These are phyloP conservation scores for Monilinia laxa DNA, from an alignment of 2,329 filamentous ascomycete species.

Conservation along the genomic window DNA sequence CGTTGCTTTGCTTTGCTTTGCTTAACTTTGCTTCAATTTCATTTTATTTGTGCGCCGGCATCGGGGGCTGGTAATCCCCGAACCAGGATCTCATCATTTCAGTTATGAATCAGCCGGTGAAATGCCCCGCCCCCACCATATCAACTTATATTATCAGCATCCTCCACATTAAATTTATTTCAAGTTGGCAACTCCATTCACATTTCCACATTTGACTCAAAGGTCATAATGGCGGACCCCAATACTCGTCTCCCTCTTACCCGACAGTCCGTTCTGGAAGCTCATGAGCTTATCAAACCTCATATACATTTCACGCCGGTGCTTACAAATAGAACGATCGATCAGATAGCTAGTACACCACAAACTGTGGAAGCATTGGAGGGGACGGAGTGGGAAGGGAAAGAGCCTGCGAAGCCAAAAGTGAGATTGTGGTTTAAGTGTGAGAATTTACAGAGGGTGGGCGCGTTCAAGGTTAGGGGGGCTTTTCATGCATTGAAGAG, in stretches of 20 bases:
- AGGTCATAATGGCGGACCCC: slow-evolving; percentile 51
- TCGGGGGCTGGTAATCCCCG: slow-evolving; percentile 7
- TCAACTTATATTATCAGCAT: background rate
- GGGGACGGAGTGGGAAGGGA: slow-evolving; percentile 57
- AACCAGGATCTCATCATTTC: background rate
- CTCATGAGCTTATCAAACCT: slow-evolving; percentile 69
- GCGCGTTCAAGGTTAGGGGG: slow-evolving; percentile 89
- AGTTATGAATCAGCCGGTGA: slow-evolving; percentile 7
- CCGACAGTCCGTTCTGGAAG: slow-evolving; percentile 67
- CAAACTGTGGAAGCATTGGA: slow-evolving; percentile 54
- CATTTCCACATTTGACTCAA: background rate
- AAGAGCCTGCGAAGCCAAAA: slow-evolving; percentile 59
- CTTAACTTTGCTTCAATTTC: slow-evolving; percentile 10
- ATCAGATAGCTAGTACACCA: slow-evolving; percentile 70
- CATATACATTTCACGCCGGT: slow-evolving; percentile 84
- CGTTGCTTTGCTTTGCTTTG: background rate
- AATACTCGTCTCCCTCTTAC: slow-evolving; percentile 63
- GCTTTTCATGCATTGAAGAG: slow-evolving; percentile 82
- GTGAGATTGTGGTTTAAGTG: slow-evolving; percentile 90
- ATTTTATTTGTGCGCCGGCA: background rate
- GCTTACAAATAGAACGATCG: slow-evolving; percentile 74
- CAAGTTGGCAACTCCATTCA: background rate
- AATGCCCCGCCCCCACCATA: slow-evolving; percentile 13
- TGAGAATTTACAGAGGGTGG: slow-evolving; percentile 87
- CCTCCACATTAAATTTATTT: background rate